Base-by-base conservation (phyloP, 345 rosid species). In the Arabis alpina region DNA sequence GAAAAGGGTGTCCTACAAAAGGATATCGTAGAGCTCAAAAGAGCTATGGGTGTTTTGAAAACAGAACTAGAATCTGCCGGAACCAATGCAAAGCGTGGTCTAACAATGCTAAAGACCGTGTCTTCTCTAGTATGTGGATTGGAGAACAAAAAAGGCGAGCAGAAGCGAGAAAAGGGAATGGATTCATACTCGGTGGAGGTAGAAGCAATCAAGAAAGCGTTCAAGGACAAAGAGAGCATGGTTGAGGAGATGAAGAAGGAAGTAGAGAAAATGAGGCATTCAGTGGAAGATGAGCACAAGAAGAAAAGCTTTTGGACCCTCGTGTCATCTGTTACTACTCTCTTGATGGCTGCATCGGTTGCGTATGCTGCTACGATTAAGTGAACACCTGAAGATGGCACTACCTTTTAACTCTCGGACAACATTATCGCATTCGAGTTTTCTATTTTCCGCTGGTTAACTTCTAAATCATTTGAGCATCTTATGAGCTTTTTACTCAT, bases 251-350 rank as follows among this genome's bases (percentile, higher is more conserved):
- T 88, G 84, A 87, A 82, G 69, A 75, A 50, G 75, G 82, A 86
- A 77, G 73, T 82, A 15, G 86, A 75, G 66, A 37, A 44, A 11
- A 76, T 94, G 83, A 71, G 80, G 74, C 77, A 82, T 36, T 82
- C 86, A 0, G 74, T 84, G 12, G 81, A 71, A 47, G 82, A 81
- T 70, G 92, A 84, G 14, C 69, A 80, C 2, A 87, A 82, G 80
- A 82, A 82, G 80, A 91, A 81, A 77, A 76, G 75, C 68, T 75
- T 92, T 28, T 85, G 91, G 92, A 81, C 92, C 34, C 3, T 82
- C 67, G 74, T 94, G 34, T 84, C 98, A 52, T 91, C 99, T 2
- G 85, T 86, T 58, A 70, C 96, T 28, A 86, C 96, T 15, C 42
- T 94, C 73, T 43, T 94, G 8, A 82, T 88, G 53, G 97, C 90